phyloP scores from a whole-genome alignment of 2,329 filamentous ascomycete genomes.

The Talaromyces sp. region DNA sequence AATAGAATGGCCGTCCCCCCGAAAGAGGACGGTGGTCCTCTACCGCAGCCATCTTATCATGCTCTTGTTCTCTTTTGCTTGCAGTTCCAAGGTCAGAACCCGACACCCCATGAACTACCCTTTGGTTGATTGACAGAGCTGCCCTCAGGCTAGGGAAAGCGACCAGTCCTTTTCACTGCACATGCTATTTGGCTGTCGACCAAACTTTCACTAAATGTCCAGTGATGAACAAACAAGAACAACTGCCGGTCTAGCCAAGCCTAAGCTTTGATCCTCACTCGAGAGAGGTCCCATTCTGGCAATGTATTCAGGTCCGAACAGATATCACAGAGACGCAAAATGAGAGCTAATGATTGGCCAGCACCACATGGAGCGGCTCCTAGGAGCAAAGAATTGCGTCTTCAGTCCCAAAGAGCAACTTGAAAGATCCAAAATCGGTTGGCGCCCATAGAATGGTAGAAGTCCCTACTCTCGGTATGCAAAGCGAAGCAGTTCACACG shows the following conservation, averaged over 20 bases:
- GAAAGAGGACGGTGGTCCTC: conserved; percentile 24
- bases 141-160: neutral
- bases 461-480: neutral
- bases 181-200: neutral
- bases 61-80: neutral
- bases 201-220: conserved; percentile 5
- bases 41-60: conserved; percentile 2
- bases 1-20: conserved; percentile 27
- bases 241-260: conserved; percentile 63
- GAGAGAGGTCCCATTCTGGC: conserved; percentile 67
- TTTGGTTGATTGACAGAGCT: neutral
- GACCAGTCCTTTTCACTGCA: neutral
- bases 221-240: conserved; percentile 12
- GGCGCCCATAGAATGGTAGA: neutral
- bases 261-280: conserved; percentile 92
- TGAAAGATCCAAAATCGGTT: neutral
- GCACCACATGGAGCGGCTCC: conserved; percentile 9
- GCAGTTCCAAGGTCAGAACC: neutral
- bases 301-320: conserved; percentile 2
- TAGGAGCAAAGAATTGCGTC: neutral
- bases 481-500: neutral
- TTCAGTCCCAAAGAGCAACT: neutral
- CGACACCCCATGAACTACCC: neutral
- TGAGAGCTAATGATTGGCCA: conserved; percentile 9
- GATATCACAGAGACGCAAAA: neutral